These are phyloP conservation scores for Gracilaria caudata DNA, from an alignment of 23 red algal genomes.

Conservation along the genomic window DNA sequence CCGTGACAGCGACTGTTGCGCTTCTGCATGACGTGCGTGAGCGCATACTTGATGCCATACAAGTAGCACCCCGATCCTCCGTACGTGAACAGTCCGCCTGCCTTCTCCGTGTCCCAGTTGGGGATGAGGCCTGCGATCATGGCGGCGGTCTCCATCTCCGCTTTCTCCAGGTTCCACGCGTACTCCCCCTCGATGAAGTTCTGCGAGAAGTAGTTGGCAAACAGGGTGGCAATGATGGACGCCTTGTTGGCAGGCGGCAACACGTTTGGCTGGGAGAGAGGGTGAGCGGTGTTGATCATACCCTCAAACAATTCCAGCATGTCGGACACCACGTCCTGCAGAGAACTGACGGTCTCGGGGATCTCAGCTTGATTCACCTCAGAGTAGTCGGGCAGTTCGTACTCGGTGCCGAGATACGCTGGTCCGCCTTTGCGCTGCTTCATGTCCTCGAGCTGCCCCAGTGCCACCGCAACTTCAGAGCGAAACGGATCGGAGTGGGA, in stretches of 20 bases:
- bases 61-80: constrained; percentile 62
- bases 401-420: constrained; percentile 22
- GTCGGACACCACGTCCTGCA: constrained; percentile 22
- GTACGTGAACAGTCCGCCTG: constrained; percentile 51
- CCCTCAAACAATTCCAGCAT: constrained; percentile 49
- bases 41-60: constrained; percentile 54
- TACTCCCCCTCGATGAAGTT: constrained; percentile 57
- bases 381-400: constrained; percentile 14
- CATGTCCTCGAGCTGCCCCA: constrained; percentile 27
- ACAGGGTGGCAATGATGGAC: constrained; percentile 43
- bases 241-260: constrained; percentile 59
- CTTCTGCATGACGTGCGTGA: constrained; percentile 28
- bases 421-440: constrained; percentile 19
- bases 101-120: constrained; percentile 13
- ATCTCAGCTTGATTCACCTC: constrained; percentile 25
- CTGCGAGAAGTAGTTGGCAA: constrained; percentile 39
- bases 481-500: not conserved
- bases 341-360: not conserved
- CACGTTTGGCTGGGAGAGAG: constrained; percentile 40
- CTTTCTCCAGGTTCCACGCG: constrained; percentile 48
- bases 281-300: constrained; percentile 57
- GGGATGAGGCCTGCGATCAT: constrained; percentile 43
- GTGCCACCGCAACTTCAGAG: constrained; percentile 14
- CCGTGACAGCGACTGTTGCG: constrained; percentile 30
- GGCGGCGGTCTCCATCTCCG: constrained; percentile 48